Percentiles rank a stretch among this genome's conserved stretches.
phyloP scores from a whole-genome alignment of 2,329 filamentous ascomycete species.

The Aspergillus japonicus region DNA sequence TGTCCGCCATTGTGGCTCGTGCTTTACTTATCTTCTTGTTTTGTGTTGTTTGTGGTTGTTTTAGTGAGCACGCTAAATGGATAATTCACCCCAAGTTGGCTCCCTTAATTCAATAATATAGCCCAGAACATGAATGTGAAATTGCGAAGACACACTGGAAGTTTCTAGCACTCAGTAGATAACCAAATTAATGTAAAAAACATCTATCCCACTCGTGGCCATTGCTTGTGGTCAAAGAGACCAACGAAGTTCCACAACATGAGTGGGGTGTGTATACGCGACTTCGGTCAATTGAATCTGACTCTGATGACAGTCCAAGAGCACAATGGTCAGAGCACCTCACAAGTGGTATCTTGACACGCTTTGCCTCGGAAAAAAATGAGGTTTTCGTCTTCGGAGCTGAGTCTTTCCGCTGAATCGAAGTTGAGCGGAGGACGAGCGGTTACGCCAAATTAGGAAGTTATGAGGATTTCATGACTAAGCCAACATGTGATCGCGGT shows the following conservation, averaged over 20 bases:
- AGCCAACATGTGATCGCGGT: constrained; percentile 2
- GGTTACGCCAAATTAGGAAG: background rate
- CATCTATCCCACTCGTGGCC: background rate
- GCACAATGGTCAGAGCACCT: background rate
- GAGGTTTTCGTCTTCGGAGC: background rate
- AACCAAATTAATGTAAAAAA: background rate
- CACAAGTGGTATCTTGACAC: too few relatives aligned
- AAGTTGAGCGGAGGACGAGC: background rate
- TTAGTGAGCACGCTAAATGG: background rate
- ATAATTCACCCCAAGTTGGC: background rate
- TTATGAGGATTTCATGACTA: constrained; percentile 10
- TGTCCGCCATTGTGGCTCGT: background rate
- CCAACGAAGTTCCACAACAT: background rate
- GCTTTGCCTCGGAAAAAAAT: background rate
- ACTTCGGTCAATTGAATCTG: too few relatives aligned
- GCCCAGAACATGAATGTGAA: background rate
- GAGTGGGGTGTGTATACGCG: background rate
- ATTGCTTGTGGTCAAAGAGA: background rate
- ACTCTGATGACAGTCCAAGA: too few relatives aligned
- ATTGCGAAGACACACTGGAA: background rate
- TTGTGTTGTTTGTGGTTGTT: background rate
- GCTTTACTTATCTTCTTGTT: background rate
- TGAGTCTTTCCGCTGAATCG: too few relatives aligned
- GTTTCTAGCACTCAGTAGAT: background rate
- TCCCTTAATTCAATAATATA: background rate